phyloP scores from a whole-genome alignment of 169 alveolate species.

The Eimeria necatrix region DNA sequence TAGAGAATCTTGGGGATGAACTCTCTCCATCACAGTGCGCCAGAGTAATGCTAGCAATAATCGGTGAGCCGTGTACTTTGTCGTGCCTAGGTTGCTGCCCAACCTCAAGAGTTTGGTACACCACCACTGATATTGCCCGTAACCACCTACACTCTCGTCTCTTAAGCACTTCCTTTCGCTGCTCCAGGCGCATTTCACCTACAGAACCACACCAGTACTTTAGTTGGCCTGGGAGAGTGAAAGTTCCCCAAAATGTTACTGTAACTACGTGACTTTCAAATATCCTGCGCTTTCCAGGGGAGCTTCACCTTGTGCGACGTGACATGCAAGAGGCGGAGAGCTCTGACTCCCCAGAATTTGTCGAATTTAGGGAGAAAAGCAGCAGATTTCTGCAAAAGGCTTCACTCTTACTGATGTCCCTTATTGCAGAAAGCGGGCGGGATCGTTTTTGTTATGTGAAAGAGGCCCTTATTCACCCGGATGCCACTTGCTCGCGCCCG shows the following conservation, averaged over 20 bases:
- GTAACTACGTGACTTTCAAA: too few relatives aligned
- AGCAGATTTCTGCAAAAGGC: slow-evolving; percentile 62
- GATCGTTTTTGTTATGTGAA: slow-evolving; percentile 77
- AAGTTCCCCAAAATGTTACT: not conserved
- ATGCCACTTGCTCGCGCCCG: slow-evolving; percentile 78
- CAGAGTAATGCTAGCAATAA: slow-evolving; percentile 58
- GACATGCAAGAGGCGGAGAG: slow-evolving; percentile 52
- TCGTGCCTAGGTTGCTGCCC: not conserved
- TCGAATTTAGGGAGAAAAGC: slow-evolving; percentile 59
- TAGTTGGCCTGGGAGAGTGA: not conserved
- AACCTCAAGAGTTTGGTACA: not conserved
- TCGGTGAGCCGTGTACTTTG: slow-evolving; percentile 26
- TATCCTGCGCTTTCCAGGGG: slow-evolving; percentile 47
- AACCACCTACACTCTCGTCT: too few relatives aligned
- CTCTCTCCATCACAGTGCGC: slow-evolving; percentile 58
- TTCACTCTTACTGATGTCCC: slow-evolving; percentile 35
- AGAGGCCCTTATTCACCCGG: slow-evolving; percentile 76
- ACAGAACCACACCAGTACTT: not conserved
- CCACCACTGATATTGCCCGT: not conserved
- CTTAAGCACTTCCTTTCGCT: too few relatives aligned
- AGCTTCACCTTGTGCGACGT: slow-evolving; percentile 67
- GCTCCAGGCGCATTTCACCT: not conserved
- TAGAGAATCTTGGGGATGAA: slow-evolving; percentile 65
- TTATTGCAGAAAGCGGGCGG: slow-evolving; percentile 77
- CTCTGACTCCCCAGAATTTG: slow-evolving; percentile 69